These are phyloP conservation scores for Phytophthora cryptogea DNA, from an alignment of 352 stramenopile species.

Conservation along the genomic window DNA sequence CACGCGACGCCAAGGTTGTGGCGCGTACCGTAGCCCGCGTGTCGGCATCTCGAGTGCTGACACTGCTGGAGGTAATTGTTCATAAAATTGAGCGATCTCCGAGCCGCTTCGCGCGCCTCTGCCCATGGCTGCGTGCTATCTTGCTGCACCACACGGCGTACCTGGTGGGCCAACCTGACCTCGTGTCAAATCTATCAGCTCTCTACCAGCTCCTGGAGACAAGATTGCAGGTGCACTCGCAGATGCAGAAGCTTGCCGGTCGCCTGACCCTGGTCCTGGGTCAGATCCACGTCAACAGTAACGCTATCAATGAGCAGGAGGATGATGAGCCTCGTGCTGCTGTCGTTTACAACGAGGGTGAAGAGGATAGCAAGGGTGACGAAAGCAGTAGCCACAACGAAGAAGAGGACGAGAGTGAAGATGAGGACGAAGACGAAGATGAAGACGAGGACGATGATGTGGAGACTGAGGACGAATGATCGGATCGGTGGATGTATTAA, in stretches of 20 bases:
- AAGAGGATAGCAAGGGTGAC: slow-evolving; percentile 45
- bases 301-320: slow-evolving; percentile 32
- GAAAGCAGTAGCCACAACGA: slow-evolving; percentile 59
- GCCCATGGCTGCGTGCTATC: slow-evolving; percentile 82
- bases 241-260: slow-evolving; percentile 84
- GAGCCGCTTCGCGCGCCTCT: slow-evolving; percentile 77
- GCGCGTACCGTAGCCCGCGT: slow-evolving; percentile 78
- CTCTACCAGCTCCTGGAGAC: slow-evolving; percentile 88
- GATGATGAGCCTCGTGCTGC: slow-evolving; percentile 56
- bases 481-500: slow-evolving; percentile 44
- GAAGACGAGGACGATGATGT: slow-evolving; percentile 31
- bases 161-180: slow-evolving; percentile 81
- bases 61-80: slow-evolving; percentile 80
- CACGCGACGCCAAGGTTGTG: slow-evolving; percentile 78
- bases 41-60: slow-evolving; percentile 71
- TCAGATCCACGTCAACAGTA: slow-evolving; percentile 80
- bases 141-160: slow-evolving; percentile 87
- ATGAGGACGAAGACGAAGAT: slow-evolving; percentile 43
- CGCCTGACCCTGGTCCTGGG: slow-evolving; percentile 82
- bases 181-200: slow-evolving; percentile 79
- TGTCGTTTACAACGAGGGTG: slow-evolving; percentile 73
- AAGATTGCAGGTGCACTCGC: slow-evolving; percentile 77
- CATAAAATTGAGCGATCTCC: slow-evolving; percentile 84
- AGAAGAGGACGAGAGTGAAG: slow-evolving; percentile 49
- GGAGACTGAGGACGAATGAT: slow-evolving; percentile 45